A percentile compares a stretch with the other conserved stretches of the same genome.
These are phyloP conservation scores for Nakazawaea peltata DNA, from an alignment of 805 yeast species.

Conservation along the genomic window DNA sequence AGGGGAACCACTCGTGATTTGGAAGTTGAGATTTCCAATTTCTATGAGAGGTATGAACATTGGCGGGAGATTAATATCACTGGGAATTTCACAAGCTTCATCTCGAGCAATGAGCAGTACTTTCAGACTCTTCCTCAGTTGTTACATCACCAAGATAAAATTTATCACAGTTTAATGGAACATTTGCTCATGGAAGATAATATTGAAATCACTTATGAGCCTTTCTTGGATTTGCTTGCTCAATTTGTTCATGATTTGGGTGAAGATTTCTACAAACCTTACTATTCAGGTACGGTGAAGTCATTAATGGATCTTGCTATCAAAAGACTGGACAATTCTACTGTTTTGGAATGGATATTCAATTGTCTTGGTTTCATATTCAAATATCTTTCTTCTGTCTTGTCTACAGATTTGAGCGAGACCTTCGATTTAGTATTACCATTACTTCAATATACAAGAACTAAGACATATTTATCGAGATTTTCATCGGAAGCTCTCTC, in stretches of 20 bases:
- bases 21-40: slow-evolving; percentile 70
- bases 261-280: slow-evolving; percentile 70
- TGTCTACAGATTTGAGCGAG: slow-evolving; percentile 56
- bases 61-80: slow-evolving; percentile 87
- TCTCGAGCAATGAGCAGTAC: slow-evolving; percentile 42
- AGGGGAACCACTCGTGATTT: slow-evolving; percentile 53
- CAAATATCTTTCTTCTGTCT: slow-evolving; percentile 68
- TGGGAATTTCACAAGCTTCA: slow-evolving; percentile 57
- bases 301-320: slow-evolving; percentile 40
- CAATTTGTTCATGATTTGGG: slow-evolving; percentile 91
- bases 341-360: slow-evolving; percentile 74
- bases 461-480: slow-evolving; percentile 59
- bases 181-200: slow-evolving; percentile 35
- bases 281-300: slow-evolving; percentile 44
- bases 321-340: slow-evolving; percentile 46
- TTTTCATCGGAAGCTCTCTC: slow-evolving; percentile 91
- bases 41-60: slow-evolving; percentile 68
- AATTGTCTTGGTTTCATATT: slow-evolving; percentile 81
- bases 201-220: slow-evolving; percentile 70
- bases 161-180: slow-evolving; percentile 35
- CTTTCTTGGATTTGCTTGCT: slow-evolving; percentile 69
- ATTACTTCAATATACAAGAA: slow-evolving; percentile 42
- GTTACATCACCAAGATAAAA: slow-evolving; percentile 56
- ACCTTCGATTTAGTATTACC: slow-evolving; percentile 65
- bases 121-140: slow-evolving; percentile 76